phyloP scores from a whole-genome alignment of 768 basidiomycete genomes.

The Suillus occidentalis region DNA sequence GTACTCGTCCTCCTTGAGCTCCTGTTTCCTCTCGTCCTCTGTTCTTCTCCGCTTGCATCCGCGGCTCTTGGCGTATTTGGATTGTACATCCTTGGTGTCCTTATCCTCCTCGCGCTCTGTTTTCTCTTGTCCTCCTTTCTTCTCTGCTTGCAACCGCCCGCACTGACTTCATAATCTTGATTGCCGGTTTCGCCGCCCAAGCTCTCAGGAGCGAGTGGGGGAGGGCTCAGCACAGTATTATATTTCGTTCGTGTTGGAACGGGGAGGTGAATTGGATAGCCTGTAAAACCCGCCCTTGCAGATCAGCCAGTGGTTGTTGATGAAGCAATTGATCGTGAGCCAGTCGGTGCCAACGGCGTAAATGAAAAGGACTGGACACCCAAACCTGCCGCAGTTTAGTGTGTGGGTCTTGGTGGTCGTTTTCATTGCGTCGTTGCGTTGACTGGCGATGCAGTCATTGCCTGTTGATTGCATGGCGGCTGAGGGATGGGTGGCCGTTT shows the following conservation, averaged over 20 bases:
- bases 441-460: background rate
- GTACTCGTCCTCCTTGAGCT: conserved; percentile 32
- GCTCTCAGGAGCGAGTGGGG: too few species aligned
- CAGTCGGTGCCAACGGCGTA: conserved; percentile 20
- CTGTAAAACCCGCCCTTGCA: background rate
- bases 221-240: background rate
- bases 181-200: background rate
- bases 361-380: conserved; percentile 23
- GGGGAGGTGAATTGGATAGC: background rate
- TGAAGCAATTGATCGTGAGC: background rate
- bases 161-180: background rate
- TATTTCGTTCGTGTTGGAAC: background rate
- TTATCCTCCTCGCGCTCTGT: too few species aligned
- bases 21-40: conserved; percentile 24
- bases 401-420: background rate
- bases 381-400: conserved; percentile 9
- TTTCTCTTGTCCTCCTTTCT: conserved; percentile 16
- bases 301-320: background rate
- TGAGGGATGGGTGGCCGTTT: background rate
- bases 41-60: conserved; percentile 18
- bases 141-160: conserved; percentile 22
- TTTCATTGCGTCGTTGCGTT: background rate
- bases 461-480: background rate
- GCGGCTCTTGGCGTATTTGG: too few species aligned
- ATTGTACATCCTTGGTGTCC: too few species aligned